Evolutionary conservation across 768 basidiomycete genomes (phyloP), one percentile per base, ranked within the genome.

Genomic region (Trametes cubensis): DNA sequence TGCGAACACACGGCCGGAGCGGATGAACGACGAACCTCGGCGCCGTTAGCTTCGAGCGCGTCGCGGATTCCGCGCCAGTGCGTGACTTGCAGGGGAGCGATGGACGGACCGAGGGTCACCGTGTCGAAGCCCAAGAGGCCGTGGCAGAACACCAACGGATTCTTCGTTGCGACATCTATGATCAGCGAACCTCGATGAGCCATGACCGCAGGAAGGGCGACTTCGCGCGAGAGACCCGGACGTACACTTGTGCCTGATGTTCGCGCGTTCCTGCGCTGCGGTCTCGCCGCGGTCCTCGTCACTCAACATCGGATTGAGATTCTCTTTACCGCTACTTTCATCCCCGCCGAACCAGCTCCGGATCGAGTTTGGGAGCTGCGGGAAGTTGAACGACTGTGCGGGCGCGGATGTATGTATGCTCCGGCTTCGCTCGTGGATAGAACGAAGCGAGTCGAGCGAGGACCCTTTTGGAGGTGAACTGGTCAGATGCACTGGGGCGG

Each of bases 51-150:
- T 69, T 95, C 88, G 7, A 99, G 80, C 18, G 91, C 94, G 72
- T 98, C 93, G 70, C 90, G 89, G 66, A 99, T 96, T 7, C 97
- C 97, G 40, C 96, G 84, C 97, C 97, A 99, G 73, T 99, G 95
- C 2, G 89, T 82, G 44, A 99, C 93, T 69, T 95, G 87, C 18
- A 98, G 68, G 4, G 93, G 87, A 14, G 88, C 86, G 59, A 89
- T 90, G 47, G 88, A 77, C 2, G 83, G 86, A 1, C 90, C 89
- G 23, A 94, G 88, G 3, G 85, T 89, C 66, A 95, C 84, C 0
- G 86, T 88, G 71, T 95, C 93, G 65, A 95, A 95, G 1, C 94
- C 93, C 8, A 98, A 81, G 1, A 97, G 82, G 10, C 95, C 96
- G 71, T 98, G 96, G 67, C 96, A 98, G 75, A 98, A 98, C 1